Evolutionary conservation across 2,329 filamentous ascomycete genomes (phyloP).

Genomic region (Dothideomycetidae sp.): DNA sequence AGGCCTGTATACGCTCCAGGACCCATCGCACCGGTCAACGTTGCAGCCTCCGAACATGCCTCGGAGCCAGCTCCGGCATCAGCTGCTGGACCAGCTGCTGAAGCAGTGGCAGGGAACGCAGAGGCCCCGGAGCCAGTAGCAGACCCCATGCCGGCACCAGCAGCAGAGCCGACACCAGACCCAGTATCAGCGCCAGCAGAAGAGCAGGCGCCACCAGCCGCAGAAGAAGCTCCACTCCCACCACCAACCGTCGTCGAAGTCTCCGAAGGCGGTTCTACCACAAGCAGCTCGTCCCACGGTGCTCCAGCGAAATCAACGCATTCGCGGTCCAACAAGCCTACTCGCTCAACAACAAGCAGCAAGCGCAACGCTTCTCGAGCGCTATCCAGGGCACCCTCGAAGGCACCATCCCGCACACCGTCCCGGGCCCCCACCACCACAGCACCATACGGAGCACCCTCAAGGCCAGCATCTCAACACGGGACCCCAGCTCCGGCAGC

Average conservation of each 20-base stretch:
- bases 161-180: neutral
- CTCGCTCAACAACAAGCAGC: neutral
- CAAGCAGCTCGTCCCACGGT: neutral
- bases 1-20: too few relatives aligned
- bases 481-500: neutral
- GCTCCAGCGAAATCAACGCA: neutral
- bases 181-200: neutral
- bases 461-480: neutral
- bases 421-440: neutral
- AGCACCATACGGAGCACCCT: neutral
- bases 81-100: neutral
- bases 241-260: neutral
- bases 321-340: too few relatives aligned
- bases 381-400: neutral
- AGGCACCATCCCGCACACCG: neutral
- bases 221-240: too few relatives aligned
- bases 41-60: neutral
- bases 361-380: neutral
- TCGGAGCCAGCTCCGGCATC: neutral
- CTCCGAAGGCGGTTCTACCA: neutral
- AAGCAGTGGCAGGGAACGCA: too few relatives aligned
- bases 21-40: neutral
- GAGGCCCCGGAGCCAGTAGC: neutral
- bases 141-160: neutral
- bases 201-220: too few relatives aligned